Base-by-base conservation (phyloP, 805 yeast genomes). In the Hanseniaspora opuntiae region DNA sequence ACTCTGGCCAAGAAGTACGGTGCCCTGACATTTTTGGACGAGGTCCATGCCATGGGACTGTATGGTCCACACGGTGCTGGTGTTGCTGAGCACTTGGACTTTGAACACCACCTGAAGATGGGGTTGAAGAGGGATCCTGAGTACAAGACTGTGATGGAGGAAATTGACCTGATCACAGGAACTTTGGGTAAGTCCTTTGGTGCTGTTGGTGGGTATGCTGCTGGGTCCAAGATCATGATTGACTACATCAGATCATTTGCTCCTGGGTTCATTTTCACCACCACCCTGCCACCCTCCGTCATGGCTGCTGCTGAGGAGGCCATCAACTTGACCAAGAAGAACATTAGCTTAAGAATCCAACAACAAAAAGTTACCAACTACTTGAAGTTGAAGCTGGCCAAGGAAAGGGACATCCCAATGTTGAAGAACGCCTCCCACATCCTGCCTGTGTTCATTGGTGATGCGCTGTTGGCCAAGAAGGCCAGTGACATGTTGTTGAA, bases 11-110 rank as follows among this genome's bases (percentile, higher is more conserved):
- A 93, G 52, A 87, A 93, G 70, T 93, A 93, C 66, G 97, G 97
- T 57, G 97, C 97, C 46, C 70, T 93, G 62, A 93, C 99, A 32
- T 93, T 93, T 69, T 74, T 93, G 67, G 99, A 93, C 68, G 99
- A 93, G 70, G 99, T 93, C 38, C 99, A 93, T 65, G 97, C 98
- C 36, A 97, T 93, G 46, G 99, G 99, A 54, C 78, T 93, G 82
- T 93, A 93, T 66, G 99, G 99, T 62, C 97, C 99, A 56, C 96
- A 86, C 63, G 99, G 99, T 65, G 98, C 96, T 35, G 99, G 99
- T 71, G 97, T 93, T 53, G 96, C 97, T 47, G 99, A 93, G 70
- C 98, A 93, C 67, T 74, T 84, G 62, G 86, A 93, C 70, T 93
- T 88, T 61, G 86, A 86, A 46, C 80, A 81, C 53, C 95, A 90